phyloP scores from a whole-genome alignment of 1,284 basidiomycete species.

The Mycosarcoma maydis region DNA sequence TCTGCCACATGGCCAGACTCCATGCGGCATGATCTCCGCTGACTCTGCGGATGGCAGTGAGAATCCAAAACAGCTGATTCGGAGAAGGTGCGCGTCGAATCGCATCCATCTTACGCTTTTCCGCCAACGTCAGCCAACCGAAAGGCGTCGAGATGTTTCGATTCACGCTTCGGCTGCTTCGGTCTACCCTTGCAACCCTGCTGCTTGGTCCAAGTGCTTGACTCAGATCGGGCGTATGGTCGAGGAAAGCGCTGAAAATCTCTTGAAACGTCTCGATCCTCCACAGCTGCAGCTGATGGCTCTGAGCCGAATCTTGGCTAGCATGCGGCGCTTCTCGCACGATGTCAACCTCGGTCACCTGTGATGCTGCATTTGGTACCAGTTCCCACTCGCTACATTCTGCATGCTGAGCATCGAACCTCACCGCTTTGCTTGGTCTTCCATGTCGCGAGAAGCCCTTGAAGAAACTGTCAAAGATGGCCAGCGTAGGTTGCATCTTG shows the following conservation, averaged over 20 bases:
- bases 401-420: constrained; percentile 13
- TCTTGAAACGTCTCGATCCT: constrained; percentile 32
- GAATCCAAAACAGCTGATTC: constrained; percentile 44
- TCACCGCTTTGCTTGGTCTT: constrained; percentile 2
- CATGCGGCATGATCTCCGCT: constrained; percentile 35
- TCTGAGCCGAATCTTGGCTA: neutral
- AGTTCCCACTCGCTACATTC: constrained; percentile 22
- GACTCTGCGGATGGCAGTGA: constrained; percentile 39
- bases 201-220: neutral
- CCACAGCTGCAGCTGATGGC: constrained; percentile 26
- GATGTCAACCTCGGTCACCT: neutral
- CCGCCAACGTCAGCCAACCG: constrained; percentile 16
- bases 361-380: neutral
- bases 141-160: constrained; percentile 15
- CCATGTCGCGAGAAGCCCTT: constrained; percentile 31
- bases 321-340: neutral
- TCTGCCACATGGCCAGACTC: constrained; percentile 41
- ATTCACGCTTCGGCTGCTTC: neutral
- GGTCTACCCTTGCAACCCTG: neutral
- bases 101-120: constrained; percentile 24
- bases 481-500: constrained; percentile 24
- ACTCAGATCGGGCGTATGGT: constrained; percentile 16
- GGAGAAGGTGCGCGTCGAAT: constrained; percentile 17
- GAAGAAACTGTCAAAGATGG: constrained; percentile 43
- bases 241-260: constrained; percentile 39